A percentile compares a stretch with the other conserved stretches of the same genome.
Conservation (phyloP, 441 rosid species). For the Pelargonium cotyledonis region DNA sequence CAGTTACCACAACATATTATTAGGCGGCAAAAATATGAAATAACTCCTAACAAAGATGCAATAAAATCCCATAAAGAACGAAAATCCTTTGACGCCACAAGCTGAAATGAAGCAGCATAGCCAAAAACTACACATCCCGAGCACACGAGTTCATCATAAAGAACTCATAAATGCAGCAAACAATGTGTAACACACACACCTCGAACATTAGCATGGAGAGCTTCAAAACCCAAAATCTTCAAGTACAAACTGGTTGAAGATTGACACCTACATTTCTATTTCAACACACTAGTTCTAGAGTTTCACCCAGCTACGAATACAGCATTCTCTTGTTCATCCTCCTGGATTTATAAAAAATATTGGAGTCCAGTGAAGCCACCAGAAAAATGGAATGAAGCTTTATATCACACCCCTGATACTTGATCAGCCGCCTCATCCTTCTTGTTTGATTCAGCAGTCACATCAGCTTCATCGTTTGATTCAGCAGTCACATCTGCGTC, state of each 20-base stretch:
- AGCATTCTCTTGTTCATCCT: constrained; percentile 10
- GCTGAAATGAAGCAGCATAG: background rate
- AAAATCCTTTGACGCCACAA: background rate
- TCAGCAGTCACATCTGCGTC: constrained; percentile 18
- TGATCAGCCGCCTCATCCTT: constrained; percentile 20
- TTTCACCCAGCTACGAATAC: constrained; percentile 13
- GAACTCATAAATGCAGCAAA: constrained; percentile 20
- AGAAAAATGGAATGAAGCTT: background rate
- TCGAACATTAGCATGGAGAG: constrained; percentile 20
- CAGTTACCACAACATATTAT: background rate
- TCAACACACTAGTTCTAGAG: constrained; percentile 10
- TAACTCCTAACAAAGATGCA: background rate
- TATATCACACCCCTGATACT: constrained; percentile 23
- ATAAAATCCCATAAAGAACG: background rate
- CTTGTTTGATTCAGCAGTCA: too few species aligned
- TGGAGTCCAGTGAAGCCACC: constrained; percentile 6
- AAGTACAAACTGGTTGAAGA: constrained; percentile 16
- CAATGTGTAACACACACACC: constrained; percentile 16
- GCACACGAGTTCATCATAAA: background rate
- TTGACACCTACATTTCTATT: constrained; percentile 17
- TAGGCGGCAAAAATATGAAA: background rate
- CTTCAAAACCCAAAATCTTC: constrained; percentile 20
- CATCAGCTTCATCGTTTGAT: constrained; percentile 13
- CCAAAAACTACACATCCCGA: background rate
- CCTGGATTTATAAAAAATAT: background rate